phyloP scores from a whole-genome alignment of 208 protist genomes.

The Trypanosoma rangeli region DNA sequence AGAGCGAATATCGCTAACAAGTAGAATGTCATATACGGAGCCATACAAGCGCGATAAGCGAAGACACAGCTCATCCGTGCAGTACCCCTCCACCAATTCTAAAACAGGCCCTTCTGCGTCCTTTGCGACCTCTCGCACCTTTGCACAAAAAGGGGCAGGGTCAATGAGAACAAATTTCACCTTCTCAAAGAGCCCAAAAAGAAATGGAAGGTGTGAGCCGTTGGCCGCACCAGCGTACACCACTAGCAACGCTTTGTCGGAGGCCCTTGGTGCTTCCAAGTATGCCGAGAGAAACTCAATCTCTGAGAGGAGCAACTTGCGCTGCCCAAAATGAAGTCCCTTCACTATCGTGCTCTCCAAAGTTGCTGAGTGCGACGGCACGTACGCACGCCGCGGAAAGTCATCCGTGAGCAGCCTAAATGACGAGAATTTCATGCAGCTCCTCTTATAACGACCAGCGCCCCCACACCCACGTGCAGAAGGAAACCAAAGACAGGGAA shows the following conservation, averaged over 20 bases:
- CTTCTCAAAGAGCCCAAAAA: slow-evolving; percentile 73
- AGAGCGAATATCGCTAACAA: slow-evolving; percentile 93
- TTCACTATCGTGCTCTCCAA: slow-evolving; percentile 59
- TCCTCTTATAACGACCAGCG: slow-evolving; percentile 7
- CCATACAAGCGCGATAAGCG: slow-evolving; percentile 55
- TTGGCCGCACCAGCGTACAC: slow-evolving; percentile 95
- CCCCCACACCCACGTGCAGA: neutral
- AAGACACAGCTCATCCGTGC: slow-evolving; percentile 89
- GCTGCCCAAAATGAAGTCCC: slow-evolving; percentile 94
- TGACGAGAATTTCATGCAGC: slow-evolving; percentile 51
- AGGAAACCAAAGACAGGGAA: neutral
- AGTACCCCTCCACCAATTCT: slow-evolving; percentile 82
- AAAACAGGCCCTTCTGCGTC: slow-evolving; percentile 44
- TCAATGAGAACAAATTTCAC: slow-evolving; percentile 93
- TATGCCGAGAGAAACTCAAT: slow-evolving; percentile 90
- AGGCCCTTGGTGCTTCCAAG: slow-evolving; percentile 8
- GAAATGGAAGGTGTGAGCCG: slow-evolving; percentile 89
- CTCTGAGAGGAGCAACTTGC: slow-evolving; percentile 94
- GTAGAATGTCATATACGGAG: slow-evolving; percentile 62
- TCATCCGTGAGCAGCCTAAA: slow-evolving; percentile 38
- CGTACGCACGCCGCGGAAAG: slow-evolving; percentile 52
- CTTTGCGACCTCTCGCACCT: slow-evolving; percentile 43
- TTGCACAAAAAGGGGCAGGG: slow-evolving; percentile 83
- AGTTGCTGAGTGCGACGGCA: slow-evolving; percentile 40
- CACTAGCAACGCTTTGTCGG: slow-evolving; percentile 56